These are phyloP conservation scores for Populus euphratica DNA, from an alignment of 345 rosid genomes.

Conservation along the genomic window DNA sequence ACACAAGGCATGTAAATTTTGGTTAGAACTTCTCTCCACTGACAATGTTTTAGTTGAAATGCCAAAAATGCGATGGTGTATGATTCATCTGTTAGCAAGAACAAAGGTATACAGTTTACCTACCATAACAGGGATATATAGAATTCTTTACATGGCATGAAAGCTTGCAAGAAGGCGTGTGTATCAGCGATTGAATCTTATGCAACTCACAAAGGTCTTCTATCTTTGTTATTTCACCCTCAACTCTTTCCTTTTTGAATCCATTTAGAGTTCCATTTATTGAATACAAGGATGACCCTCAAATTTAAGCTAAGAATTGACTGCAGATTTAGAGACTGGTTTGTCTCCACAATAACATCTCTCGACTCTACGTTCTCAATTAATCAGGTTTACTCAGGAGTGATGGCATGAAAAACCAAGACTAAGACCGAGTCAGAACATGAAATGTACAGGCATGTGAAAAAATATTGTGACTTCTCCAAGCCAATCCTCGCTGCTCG, in stretches of 20 bases:
- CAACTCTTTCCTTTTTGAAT: neutral
- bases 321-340: too few relatives aligned
- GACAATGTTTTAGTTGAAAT: neutral
- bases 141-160: neutral
- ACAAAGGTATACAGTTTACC: neutral
- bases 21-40: neutral
- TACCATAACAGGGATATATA: neutral
- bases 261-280: too few relatives aligned
- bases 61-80: neutral
- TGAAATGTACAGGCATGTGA: neutral
- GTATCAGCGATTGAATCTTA: neutral
- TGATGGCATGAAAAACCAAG: too few relatives aligned
- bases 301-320: too few relatives aligned
- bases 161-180: neutral
- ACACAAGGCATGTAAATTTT: too few relatives aligned
- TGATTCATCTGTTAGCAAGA: neutral
- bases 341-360: too few relatives aligned
- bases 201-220: neutral
- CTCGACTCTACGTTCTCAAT: too few relatives aligned
- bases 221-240: neutral
- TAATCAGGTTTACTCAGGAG: too few relatives aligned
- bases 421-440: neutral
- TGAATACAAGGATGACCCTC: too few relatives aligned
- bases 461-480: neutral
- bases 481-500: neutral